phyloP scores from a whole-genome alignment of 805 yeast species.

The Ogataea minuta region DNA sequence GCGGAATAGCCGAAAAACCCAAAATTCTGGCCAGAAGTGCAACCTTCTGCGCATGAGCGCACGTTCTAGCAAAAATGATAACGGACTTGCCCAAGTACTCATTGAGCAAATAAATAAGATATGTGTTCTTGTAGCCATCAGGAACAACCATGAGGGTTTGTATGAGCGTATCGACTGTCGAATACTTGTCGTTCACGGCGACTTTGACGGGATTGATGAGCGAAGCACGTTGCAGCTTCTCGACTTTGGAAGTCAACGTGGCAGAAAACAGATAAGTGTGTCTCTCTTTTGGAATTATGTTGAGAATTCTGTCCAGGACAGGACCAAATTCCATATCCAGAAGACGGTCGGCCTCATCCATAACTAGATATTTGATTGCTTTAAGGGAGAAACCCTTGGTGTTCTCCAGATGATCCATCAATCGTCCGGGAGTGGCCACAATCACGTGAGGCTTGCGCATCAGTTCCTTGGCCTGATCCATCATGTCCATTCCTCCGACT shows the following conservation, averaged over 20 bases:
- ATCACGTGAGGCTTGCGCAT: conserved; percentile 92
- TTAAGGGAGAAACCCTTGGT: conserved; percentile 86
- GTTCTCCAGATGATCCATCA: conserved; percentile 89
- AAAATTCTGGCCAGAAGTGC: conserved; percentile 75
- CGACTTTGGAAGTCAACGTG: conserved; percentile 95
- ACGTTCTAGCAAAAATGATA: conserved; percentile 89
- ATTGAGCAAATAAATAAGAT: conserved; percentile 74
- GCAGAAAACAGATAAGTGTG: conserved; percentile 90
- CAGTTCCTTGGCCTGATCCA: conserved; percentile 94
- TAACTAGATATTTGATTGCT: conserved; percentile 75
- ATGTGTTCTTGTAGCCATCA: conserved; percentile 89
- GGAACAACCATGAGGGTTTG: conserved; percentile 90
- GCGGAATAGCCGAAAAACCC: conserved; percentile 87
- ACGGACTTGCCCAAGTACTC: conserved; percentile 82
- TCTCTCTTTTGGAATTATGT: conserved; percentile 78
- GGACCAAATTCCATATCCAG: conserved; percentile 97
- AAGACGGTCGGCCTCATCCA: conserved; percentile 97
- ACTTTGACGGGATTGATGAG: conserved; percentile 84
- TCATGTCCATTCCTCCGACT: conserved; percentile 98
- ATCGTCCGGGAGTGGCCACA: conserved; percentile 88
- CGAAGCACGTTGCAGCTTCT: conserved; percentile 91
- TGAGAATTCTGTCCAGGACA: conserved; percentile 80
- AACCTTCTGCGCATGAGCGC: conserved; percentile 91
- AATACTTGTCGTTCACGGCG: conserved; percentile 82
- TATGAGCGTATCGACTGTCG: conserved; percentile 90